These are phyloP conservation scores for Arthrobotrys musiformis DNA, from an alignment of 2,329 filamentous ascomycete genomes.

Conservation along the genomic window DNA sequence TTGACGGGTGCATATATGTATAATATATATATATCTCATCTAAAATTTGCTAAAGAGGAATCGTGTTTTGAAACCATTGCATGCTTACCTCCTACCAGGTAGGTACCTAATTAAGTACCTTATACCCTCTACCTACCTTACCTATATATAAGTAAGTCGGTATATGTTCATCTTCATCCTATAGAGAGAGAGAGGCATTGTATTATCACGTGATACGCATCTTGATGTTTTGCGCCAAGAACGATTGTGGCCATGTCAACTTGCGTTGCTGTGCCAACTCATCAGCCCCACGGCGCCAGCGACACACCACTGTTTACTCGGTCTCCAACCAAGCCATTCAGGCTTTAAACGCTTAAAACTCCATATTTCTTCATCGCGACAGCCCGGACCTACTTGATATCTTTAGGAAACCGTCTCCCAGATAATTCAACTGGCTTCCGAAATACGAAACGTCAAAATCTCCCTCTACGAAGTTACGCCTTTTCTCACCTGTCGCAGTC, in stretches of 20 bases:
- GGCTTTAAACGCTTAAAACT: constrained; percentile 25
- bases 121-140: too few species aligned
- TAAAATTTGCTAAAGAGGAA: too few species aligned
- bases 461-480: neutral
- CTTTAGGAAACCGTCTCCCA: neutral
- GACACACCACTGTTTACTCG: constrained; percentile 3
- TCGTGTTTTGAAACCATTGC: too few species aligned
- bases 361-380: neutral
- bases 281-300: constrained; percentile 3
- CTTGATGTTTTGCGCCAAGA: neutral
- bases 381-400: neutral
- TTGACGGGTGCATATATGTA: too few species aligned
- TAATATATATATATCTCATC: too few species aligned
- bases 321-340: neutral
- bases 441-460: neutral
- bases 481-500: neutral
- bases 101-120: too few species aligned
- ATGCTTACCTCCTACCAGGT: too few species aligned
- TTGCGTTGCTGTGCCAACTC: constrained; percentile 13
- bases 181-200: too few species aligned
- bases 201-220: neutral
- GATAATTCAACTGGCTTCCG: neutral
- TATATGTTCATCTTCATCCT: too few species aligned
- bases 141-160: too few species aligned
- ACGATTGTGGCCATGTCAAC: neutral